Percentiles rank a stretch among this genome's conserved stretches.
Conservation (phyloP, 306 rosid species). For the Quercus alba region DNA sequence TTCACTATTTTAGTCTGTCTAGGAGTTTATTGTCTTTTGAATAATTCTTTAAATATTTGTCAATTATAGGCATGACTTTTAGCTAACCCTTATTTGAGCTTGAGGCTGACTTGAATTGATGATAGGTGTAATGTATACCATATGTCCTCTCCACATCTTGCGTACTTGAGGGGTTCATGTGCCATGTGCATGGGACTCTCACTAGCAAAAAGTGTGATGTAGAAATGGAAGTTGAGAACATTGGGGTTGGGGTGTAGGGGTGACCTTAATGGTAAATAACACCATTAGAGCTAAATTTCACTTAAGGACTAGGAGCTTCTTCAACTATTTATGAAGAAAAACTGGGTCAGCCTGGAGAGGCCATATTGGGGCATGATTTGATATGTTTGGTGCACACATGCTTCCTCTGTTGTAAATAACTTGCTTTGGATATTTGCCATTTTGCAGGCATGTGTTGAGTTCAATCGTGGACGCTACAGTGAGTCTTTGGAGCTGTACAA, state of each 20-base stretch:
- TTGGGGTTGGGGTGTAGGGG: not conserved
- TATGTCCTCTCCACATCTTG: not conserved
- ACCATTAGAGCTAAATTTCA: not conserved
- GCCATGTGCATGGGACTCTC: not conserved
- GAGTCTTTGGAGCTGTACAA: constrained; percentile 94
- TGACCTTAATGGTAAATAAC: not conserved
- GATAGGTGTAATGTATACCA: not conserved
- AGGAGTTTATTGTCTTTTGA: not conserved
- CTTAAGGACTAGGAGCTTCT: not conserved
- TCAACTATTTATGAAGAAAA: not conserved
- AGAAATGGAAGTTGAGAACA: not conserved
- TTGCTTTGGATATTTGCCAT: constrained; percentile 26
- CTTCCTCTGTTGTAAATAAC: constrained; percentile 23
- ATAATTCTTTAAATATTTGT: not conserved
- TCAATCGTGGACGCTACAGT: constrained; percentile 80
- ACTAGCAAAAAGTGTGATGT: not conserved
- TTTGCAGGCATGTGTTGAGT: constrained; percentile 93
- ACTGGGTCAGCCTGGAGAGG: constrained; percentile 14
- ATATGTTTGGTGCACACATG: constrained; percentile 1
- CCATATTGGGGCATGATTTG: constrained; percentile 22
- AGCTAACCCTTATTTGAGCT: not conserved
- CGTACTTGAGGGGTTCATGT: constrained; percentile 1
- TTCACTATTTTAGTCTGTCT: not conserved
- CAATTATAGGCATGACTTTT: not conserved
- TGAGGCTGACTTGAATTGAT: not conserved